Percentiles rank a stretch among this genome's conserved stretches.
Evolutionary conservation across 345 rosid species (phyloP).

Genomic region (Populus davidiana): DNA sequence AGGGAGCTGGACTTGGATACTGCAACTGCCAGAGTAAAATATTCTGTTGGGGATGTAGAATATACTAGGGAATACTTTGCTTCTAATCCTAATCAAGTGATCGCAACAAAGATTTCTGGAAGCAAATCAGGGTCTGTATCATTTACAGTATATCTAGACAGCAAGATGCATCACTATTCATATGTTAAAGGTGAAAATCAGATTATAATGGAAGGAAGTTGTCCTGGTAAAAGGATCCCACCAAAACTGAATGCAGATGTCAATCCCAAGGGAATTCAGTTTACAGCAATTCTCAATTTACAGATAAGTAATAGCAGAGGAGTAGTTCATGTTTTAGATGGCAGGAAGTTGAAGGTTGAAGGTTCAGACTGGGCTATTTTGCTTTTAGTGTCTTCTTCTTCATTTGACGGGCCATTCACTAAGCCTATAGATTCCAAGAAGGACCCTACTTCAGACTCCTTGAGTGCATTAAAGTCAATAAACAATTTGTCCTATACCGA

Average conservation of each 20-base stretch:
- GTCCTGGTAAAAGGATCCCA: slow-evolving; percentile 65
- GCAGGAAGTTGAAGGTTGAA: slow-evolving; percentile 60
- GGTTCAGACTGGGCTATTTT: slow-evolving; percentile 79
- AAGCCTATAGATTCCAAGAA: slow-evolving; percentile 68
- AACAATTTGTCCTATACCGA: slow-evolving; percentile 55
- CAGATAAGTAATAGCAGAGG: slow-evolving; percentile 57
- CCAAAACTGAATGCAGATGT: slow-evolving; percentile 38
- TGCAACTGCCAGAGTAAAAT: slow-evolving; percentile 66
- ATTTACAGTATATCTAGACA: slow-evolving; percentile 59
- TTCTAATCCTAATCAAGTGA: slow-evolving; percentile 66
- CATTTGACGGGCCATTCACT: slow-evolving; percentile 76
- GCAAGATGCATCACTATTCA: slow-evolving; percentile 54
- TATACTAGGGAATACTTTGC: slow-evolving; percentile 70
- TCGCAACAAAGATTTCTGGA: slow-evolving; percentile 61
- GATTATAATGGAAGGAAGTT: slow-evolving; percentile 65
- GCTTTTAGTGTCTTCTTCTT: slow-evolving; percentile 59
- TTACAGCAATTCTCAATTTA: slow-evolving; percentile 62
- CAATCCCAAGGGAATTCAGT: slow-evolving; percentile 61
- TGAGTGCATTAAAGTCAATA: slow-evolving; percentile 37
- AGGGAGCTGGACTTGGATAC: slow-evolving; percentile 89
- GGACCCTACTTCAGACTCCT: slow-evolving; percentile 52
- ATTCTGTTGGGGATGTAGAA: slow-evolving; percentile 55
- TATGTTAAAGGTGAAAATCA: slow-evolving; percentile 44
- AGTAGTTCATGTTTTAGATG: slow-evolving; percentile 43
- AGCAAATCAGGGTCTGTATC: slow-evolving; percentile 63